Evolutionary conservation across 2,329 filamentous ascomycete genomes (phyloP).

Genomic region (Nothophaeocryptopus gaeumannii): DNA sequence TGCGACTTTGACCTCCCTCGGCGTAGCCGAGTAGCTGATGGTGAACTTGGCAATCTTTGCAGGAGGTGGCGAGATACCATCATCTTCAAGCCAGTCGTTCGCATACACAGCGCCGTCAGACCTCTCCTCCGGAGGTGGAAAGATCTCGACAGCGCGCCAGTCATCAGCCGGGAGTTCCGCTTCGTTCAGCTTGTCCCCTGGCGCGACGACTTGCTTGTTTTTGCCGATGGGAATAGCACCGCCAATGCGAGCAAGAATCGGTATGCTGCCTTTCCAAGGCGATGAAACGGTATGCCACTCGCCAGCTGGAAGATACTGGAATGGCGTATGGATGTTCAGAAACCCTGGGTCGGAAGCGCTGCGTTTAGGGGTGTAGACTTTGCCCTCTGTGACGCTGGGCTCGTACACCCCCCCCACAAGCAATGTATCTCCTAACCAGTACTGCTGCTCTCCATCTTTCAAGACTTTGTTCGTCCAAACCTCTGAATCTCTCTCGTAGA

Average conservation of each 20-base stretch:
- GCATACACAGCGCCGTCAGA: slow-evolving; percentile 38
- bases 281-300: slow-evolving; percentile 54
- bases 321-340: slow-evolving; percentile 61
- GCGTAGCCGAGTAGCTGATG: slow-evolving; percentile 45
- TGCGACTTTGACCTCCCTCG: slow-evolving; percentile 44
- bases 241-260: slow-evolving; percentile 56
- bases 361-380: slow-evolving; percentile 60
- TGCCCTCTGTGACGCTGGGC: slow-evolving; percentile 52
- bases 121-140: slow-evolving; percentile 47
- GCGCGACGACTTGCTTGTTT: slow-evolving; percentile 49
- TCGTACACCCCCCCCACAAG: slow-evolving; percentile 68
- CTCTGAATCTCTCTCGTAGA: slow-evolving; percentile 63
- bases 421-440: slow-evolving; percentile 67
- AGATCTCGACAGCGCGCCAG: slow-evolving; percentile 57
- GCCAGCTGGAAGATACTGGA: slow-evolving; percentile 55
- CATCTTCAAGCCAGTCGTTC: slow-evolving; percentile 56
- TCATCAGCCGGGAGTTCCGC: slow-evolving; percentile 52
- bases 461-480: slow-evolving; percentile 60
- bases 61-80: slow-evolving; percentile 51
- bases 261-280: slow-evolving; percentile 54
- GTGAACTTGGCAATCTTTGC: slow-evolving; percentile 43
- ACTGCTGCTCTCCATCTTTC: slow-evolving; percentile 66
- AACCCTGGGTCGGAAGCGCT: slow-evolving; percentile 50
- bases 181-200: slow-evolving; percentile 48
- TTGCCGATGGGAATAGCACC: slow-evolving; percentile 54